These are phyloP conservation scores for Rhododendron molle DNA, from an alignment of 148 eudicot species.

Conservation along the genomic window DNA sequence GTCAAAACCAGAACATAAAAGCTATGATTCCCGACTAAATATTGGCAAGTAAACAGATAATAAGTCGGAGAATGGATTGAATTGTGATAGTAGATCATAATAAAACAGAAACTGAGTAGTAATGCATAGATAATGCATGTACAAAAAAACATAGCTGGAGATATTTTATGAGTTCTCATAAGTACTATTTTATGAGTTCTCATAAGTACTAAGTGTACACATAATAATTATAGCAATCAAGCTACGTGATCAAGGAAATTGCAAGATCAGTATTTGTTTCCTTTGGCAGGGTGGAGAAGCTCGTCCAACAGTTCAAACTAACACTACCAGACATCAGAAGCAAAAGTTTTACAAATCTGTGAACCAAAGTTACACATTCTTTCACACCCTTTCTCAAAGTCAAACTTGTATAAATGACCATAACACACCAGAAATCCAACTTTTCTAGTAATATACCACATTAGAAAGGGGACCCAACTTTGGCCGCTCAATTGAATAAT, in stretches of 20 bases:
- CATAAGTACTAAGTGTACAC: background rate
- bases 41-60: background rate
- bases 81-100: background rate
- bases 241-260: background rate
- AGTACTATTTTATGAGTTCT: background rate
- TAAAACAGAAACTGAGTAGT: background rate
- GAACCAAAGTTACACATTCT: background rate
- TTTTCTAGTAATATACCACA: background rate
- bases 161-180: background rate
- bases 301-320: background rate
- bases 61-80: background rate
- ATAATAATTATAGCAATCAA: background rate
- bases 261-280: background rate
- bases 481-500: background rate
- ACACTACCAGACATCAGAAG: background rate
- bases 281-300: background rate
- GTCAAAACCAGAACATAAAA: background rate
- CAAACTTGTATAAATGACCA: background rate
- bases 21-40: background rate
- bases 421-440: background rate
- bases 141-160: background rate
- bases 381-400: background rate
- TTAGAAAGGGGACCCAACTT: background rate
- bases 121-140: background rate
- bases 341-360: background rate